Percentiles rank a stretch among this genome's conserved stretches.
These are phyloP conservation scores for Cordyceps pruinosa DNA, from an alignment of 2,329 filamentous ascomycete genomes.

Conservation along the genomic window DNA sequence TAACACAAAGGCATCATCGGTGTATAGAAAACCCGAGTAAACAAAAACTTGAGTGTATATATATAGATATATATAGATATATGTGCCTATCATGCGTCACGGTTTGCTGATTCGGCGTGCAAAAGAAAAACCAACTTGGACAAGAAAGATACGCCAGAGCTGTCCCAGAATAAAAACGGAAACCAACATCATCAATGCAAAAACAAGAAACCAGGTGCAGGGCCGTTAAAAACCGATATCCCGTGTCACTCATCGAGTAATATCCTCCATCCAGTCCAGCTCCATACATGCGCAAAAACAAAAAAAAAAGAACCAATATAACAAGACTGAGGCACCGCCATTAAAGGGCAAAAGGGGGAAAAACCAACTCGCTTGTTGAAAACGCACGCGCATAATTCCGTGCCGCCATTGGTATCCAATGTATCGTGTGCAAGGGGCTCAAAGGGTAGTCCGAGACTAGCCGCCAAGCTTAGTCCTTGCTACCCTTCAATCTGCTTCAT, in stretches of 20 bases:
- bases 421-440: neutral
- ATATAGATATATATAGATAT: neutral
- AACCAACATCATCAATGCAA: neutral
- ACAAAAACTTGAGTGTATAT: neutral
- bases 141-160: neutral
- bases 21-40: neutral
- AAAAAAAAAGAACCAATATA: neutral
- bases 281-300: neutral
- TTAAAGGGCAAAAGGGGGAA: neutral
- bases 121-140: neutral
- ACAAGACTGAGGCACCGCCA: neutral
- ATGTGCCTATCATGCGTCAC: neutral
- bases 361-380: neutral
- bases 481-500: conserved; percentile 5
- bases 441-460: neutral
- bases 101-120: neutral
- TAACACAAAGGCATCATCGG: neutral
- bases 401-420: neutral
- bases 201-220: neutral
- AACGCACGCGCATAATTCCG: neutral
- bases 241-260: neutral
- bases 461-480: neutral
- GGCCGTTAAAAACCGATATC: neutral
- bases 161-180: neutral
- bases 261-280: neutral